These are phyloP conservation scores for Colletotrichum filicis DNA, from an alignment of 2,329 filamentous ascomycete genomes.

Conservation along the genomic window DNA sequence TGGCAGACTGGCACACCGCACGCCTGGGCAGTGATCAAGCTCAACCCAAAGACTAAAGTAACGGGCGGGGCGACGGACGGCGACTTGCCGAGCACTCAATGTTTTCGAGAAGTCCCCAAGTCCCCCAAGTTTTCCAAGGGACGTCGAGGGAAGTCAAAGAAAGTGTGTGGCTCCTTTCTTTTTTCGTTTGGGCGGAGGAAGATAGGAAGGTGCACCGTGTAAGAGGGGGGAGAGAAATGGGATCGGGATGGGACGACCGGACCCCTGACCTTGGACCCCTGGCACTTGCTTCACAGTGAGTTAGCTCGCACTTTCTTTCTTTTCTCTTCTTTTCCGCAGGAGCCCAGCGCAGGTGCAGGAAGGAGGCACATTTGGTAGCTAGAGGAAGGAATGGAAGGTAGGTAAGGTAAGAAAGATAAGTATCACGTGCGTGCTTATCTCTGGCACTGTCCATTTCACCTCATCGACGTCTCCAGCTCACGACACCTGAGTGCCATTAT, in stretches of 20 bases:
- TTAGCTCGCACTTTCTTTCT: not conserved
- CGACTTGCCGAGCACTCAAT: constrained; percentile 3
- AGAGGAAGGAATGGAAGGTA: not conserved
- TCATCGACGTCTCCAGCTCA: not conserved
- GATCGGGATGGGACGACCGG: constrained; percentile 27
- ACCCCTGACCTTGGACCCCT: constrained; percentile 14
- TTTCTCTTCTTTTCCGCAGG: not conserved
- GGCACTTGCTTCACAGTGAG: constrained; percentile 1
- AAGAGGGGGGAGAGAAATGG: not conserved
- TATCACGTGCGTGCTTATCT: not conserved
- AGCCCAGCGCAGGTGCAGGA: not conserved
- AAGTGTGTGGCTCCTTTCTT: not conserved
- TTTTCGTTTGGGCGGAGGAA: not conserved
- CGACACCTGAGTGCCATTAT: too few species aligned
- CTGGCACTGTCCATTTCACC: not conserved
- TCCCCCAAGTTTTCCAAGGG: not conserved
- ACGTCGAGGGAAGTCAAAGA: not conserved
- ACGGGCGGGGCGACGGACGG: not conserved
- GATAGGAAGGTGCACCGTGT: not conserved
- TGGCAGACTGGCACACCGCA: too few species aligned
- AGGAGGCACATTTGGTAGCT: too few species aligned
- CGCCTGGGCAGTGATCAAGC: not conserved
- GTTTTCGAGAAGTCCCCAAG: not conserved
- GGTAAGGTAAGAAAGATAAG: not conserved
- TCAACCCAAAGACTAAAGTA: not conserved